Evolutionary conservation across 352 stramenopile species (phyloP), one percentile per base, ranked within the genome.

Genomic region (Phytophthora fragariaefolia): DNA sequence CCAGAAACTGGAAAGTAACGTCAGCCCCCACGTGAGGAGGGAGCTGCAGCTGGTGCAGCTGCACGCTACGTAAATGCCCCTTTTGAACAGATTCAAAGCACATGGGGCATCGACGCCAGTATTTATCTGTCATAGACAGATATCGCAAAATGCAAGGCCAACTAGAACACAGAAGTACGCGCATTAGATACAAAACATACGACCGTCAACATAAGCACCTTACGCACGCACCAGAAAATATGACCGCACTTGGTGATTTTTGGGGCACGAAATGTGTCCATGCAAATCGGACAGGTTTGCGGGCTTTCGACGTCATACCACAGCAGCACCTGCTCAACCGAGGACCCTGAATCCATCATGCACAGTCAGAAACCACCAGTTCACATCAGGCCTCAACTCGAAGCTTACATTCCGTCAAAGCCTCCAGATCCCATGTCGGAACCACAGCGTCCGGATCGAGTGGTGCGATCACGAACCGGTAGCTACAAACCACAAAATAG

Each of bases 191-290:
- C 42, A 40, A n/a, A 6, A 52, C 22, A 20, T 17, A 47, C 6
- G 64, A 13, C 12, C 8, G 9, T 4, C 15, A 53, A 18, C 2
- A 5, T 27, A 30, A 4, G 13, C 20, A 18, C 13, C n/a, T n/a
- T n/a, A 28, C 24, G n/a, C 50, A 42, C 66, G 34, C 58, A 95
- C 87, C 87, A 95, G 49, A 93, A 95, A 23, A 91, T 90, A 60
- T 95, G 87, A 27, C 87, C 87, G 59, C 87, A 95, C 48, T 91
- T 90, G 63, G 87, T 95, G 60, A 94, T 95, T 73, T 94, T 95
- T 8, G 87, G 87, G 10, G 82, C 84, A 18, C 82, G 85, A 32
- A 92, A 89, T 51, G 66, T 69, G 48, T 95, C 87, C 59, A 95
- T 76, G 58, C 87, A 95, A 61, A 95, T 94, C 28, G 87, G 87